Evolutionary conservation across 441 rosid genomes (phyloP), one percentile per base, ranked within the genome.

Genomic region (Pelargonium fulgidum): DNA sequence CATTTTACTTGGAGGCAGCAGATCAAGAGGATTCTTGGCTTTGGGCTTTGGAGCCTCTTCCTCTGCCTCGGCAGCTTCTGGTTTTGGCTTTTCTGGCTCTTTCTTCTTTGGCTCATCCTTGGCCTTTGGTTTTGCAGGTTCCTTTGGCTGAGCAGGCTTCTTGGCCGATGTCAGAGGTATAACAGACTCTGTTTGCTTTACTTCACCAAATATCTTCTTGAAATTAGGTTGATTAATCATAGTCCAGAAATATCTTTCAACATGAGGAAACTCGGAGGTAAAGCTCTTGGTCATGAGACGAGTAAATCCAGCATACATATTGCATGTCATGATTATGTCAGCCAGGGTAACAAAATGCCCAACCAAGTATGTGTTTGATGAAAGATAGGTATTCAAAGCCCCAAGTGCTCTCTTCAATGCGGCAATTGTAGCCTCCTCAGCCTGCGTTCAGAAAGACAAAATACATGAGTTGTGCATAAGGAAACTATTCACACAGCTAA

Each of bases 191-290:
- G 93, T 64, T 74, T 91, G 97, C 78, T 87, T 87, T 16, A 86
- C 85, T 67, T 89, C 95, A 71, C 97, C 97, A 10, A 88, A 2
- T 41, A 93, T 29, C 75, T 78, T 91, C 91, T 65, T 82, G 80
- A 93, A 80, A 70, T 88, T 87, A 33, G 98, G 97, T 56, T 93
- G 95, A 82, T 93, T 91, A 42, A 85, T 79, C 89, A 89, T 14
- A 14, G 97, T 93, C 99, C 99, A 93, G 74, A 91, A 91, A 88
- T 91, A 89, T 75, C 97, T 84, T 85, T 93, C 97, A 13, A 93
- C 96, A 22, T 93, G 93, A 65, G 97, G 97, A 81, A 87, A 91
- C 36, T 29, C 36, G 36, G 36, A 29, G 36, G 36, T 29, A 29
- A 29, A 29, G 36, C 36, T 29, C 36, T 29, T 29, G 36, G 36